Conservation (phyloP, 176 grass and related monocot species). For the Eleusine coracana region DNA sequence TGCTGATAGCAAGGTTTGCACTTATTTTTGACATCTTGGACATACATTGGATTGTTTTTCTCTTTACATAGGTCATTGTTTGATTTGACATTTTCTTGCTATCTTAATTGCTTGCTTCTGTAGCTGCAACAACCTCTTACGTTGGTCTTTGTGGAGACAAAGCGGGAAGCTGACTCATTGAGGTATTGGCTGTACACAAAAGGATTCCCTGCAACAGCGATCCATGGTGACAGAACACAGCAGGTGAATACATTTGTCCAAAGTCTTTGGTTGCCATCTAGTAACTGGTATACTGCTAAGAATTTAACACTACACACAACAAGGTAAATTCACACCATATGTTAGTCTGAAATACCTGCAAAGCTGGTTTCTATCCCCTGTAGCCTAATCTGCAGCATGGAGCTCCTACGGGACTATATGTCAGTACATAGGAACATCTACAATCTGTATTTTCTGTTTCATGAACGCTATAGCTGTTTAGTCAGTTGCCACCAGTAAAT, state of each 20-base stretch:
- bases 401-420: background rate
- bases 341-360: background rate
- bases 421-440: background rate
- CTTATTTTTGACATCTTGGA: background rate
- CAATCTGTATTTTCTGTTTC: background rate
- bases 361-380: background rate
- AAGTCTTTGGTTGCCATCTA: constrained; percentile 2
- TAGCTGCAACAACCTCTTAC: constrained; percentile 61
- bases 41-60: background rate
- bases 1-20: constrained; percentile 55
- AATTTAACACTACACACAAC: background rate
- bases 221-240: constrained; percentile 80
- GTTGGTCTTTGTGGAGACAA: constrained; percentile 94
- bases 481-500: background rate
- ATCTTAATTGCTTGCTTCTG: constrained; percentile 25
- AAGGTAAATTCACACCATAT: background rate
- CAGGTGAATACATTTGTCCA: constrained; percentile 40
- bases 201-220: constrained; percentile 71
- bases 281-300: background rate
- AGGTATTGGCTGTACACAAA: constrained; percentile 56
- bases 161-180: constrained; percentile 76
- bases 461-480: background rate
- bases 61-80: background rate
- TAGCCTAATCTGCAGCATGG: background rate
- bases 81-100: background rate